Base-by-base conservation (phyloP, 2,329 filamentous ascomycete genomes). In the Colletotrichum musae region DNA sequence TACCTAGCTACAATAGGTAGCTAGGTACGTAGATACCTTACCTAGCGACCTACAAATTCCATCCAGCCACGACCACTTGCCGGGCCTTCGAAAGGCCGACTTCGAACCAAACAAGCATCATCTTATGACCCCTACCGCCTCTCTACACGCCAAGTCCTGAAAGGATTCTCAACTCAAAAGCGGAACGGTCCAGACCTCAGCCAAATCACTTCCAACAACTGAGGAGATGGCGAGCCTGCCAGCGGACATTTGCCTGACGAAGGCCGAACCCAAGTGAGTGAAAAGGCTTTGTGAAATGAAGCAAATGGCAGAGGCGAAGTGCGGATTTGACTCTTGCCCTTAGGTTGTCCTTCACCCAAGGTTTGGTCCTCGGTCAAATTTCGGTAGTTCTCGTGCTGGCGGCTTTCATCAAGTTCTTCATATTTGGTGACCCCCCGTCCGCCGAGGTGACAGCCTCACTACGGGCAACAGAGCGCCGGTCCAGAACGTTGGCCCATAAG, bases 361-460 rank as follows among this genome's bases (percentile, higher is more conserved):
- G 96, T 32, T 92, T 99, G 74, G 90, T 99, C 57, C 87, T 98
- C 39, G 96, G 96, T 58, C 96, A 99, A 80, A 87, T 99, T 59
- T 97, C 94, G 2, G 93, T 99, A 53, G 93, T 97, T 15, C 84
- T 98, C 26, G 87, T 99, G 47, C 90, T 99, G 71, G 95, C 94
- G 72, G 94, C 93, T 74, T 98, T 99, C 82, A 98, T 99, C 81
- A 97, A 97, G 80, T 99, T 98, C 89, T 99, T 99, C 88, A 98
- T 99, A 77, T 98, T 99, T 78, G 96, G 96, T 75, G 96, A 98
- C 78, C 91, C 94, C 5, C 94, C 94, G 1, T 94, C 93, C 1
- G 87, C 94, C 70, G 94, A 97, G 72, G 90, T 92, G 63, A 93
- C 92, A 21, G 93, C 94, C 13, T 87, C 93, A 7, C 84, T 92